A percentile compares a stretch with the other conserved stretches of the same genome.
phyloP scores from a whole-genome alignment of 192 early-diverging fungal genomes.

The Gaertneriomyces sp. region DNA sequence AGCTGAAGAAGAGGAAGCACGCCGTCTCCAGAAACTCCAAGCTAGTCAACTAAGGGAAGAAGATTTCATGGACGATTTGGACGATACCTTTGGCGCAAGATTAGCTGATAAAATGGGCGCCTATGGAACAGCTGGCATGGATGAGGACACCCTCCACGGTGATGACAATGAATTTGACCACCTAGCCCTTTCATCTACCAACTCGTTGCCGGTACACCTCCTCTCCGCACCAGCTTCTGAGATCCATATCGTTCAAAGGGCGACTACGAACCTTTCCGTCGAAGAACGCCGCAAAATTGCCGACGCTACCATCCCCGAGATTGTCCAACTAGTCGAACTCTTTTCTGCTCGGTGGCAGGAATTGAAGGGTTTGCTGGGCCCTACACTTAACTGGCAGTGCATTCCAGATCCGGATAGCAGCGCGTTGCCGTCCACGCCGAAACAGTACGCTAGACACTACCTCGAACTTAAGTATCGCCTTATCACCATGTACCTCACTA shows the following conservation, averaged over 20 bases:
- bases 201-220: constrained; percentile 21
- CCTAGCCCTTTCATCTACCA: constrained; percentile 17
- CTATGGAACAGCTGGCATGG: not conserved
- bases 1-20: constrained; percentile 85
- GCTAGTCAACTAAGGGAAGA: constrained; percentile 75
- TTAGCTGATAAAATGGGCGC: constrained; percentile 1
- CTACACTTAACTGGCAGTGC: constrained; percentile 35
- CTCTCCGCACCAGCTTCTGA: constrained; percentile 19
- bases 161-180: constrained; percentile 25
- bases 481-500: constrained; percentile 79
- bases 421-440: not conserved
- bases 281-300: constrained; percentile 26
- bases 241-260: constrained; percentile 27
- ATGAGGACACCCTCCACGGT: constrained; percentile 21
- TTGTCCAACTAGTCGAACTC: constrained; percentile 30
- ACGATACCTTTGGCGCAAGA: constrained; percentile 23
- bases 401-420: constrained; percentile 1
- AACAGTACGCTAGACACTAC: constrained; percentile 29
- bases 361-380: constrained; percentile 28
- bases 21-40: constrained; percentile 77
- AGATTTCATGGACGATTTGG: constrained; percentile 76
- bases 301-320: constrained; percentile 34
- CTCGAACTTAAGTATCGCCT: constrained; percentile 40
- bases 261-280: constrained; percentile 16
- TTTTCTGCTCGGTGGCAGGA: constrained; percentile 37